Evolutionary conservation across 305 asterid species (phyloP).

Genomic region (Fraxinus baroniana): DNA sequence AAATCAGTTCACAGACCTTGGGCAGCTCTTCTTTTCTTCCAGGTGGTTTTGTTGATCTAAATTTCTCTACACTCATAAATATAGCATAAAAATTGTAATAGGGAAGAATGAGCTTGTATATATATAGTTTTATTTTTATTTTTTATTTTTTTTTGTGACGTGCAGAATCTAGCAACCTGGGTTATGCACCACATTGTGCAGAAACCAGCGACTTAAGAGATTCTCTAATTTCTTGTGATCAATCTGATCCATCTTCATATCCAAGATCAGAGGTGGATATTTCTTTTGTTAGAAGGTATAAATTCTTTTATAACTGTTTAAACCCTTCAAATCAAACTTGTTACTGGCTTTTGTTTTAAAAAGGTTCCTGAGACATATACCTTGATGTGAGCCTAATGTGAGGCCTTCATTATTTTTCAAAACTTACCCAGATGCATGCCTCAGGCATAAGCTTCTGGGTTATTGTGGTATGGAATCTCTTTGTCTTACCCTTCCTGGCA

Average conservation of each 20-base stretch:
- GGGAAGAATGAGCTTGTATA: conserved; percentile 13
- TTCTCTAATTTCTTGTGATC: conserved; percentile 30
- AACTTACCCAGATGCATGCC: neutral
- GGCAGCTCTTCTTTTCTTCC: conserved; percentile 20
- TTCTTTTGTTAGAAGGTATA: conserved; percentile 42
- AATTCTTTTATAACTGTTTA: conserved; percentile 14
- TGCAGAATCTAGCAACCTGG: conserved; percentile 49
- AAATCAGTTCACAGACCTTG: conserved; percentile 18
- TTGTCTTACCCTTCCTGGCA: neutral
- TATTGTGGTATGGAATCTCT: neutral
- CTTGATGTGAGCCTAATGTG: neutral
- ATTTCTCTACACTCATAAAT: conserved; percentile 11
- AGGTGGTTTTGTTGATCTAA: conserved; percentile 26
- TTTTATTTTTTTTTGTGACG: conserved; percentile 6
- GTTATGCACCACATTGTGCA: conserved; percentile 29
- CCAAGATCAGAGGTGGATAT: conserved; percentile 33
- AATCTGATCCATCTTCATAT: conserved; percentile 29
- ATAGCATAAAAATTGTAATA: conserved; percentile 3
- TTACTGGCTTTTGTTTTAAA: neutral
- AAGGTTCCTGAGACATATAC: neutral
- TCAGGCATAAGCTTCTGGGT: neutral
- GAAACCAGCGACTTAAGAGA: conserved; percentile 34
- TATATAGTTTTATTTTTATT: neutral
- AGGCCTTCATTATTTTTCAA: neutral
- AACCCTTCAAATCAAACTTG: conserved; percentile 6